A percentile compares a stretch with the other conserved stretches of the same genome.
Evolutionary conservation across 2,329 filamentous ascomycete genomes (phyloP).

Genomic region (Neofusicoccum ribis): DNA sequence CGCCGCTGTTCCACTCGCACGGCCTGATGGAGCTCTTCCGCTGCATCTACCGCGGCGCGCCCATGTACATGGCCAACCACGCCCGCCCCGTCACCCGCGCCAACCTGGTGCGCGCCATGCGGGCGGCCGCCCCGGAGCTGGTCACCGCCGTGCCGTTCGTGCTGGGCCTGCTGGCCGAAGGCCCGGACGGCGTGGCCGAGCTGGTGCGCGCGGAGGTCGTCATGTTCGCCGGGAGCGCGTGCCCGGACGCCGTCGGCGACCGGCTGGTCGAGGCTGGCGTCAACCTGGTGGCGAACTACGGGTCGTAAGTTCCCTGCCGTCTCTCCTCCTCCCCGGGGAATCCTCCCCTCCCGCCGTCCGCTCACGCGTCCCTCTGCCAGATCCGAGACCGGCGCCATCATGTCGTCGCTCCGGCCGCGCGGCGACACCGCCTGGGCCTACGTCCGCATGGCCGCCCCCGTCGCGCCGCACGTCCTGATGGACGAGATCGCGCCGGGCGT

Average conservation of each 20-base stretch:
- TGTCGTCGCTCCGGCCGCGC: conserved; percentile 57
- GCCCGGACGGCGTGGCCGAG: conserved; percentile 52
- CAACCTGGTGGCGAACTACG: conserved; percentile 58
- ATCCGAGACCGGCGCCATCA: conserved; percentile 42
- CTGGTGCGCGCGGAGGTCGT: conserved; percentile 54
- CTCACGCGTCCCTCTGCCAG: conserved; percentile 21
- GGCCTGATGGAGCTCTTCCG: conserved; percentile 8
- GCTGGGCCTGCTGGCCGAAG: conserved; percentile 62
- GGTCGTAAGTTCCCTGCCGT: conserved; percentile 35
- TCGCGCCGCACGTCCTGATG: conserved; percentile 40
- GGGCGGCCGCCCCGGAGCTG: conserved; percentile 45
- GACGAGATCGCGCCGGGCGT: conserved; percentile 37
- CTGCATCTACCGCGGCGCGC: neutral
- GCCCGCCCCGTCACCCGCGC: conserved; percentile 18
- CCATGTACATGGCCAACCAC: conserved; percentile 3
- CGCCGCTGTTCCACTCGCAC: conserved; percentile 6
- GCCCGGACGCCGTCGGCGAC: conserved; percentile 61
- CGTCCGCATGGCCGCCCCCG: conserved; percentile 44
- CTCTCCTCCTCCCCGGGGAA: conserved; percentile 37
- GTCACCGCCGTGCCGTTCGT: conserved; percentile 65
- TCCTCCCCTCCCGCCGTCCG: conserved; percentile 28
- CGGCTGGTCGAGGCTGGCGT: conserved; percentile 54
- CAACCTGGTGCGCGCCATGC: conserved; percentile 30
- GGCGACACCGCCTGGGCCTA: conserved; percentile 63
- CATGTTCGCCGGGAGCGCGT: conserved; percentile 58